Conservation (phyloP, 2,329 filamentous ascomycete genomes). For the Stenocarpella maydis region DNA sequence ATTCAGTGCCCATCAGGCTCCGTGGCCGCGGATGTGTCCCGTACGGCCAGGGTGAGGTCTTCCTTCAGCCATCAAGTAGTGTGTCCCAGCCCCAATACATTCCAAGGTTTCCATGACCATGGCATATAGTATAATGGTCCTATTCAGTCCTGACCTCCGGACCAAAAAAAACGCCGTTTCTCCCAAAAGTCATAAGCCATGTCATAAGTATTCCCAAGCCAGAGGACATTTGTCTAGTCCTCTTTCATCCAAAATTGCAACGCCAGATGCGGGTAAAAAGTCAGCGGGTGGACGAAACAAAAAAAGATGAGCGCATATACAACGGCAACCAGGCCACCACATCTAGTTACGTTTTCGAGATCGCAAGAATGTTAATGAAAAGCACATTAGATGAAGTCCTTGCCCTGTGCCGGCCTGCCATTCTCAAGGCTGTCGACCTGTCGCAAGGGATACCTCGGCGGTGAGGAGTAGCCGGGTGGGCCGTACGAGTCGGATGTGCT, state of each 20-base stretch:
- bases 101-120: not conserved
- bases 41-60: not conserved
- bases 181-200: conserved; percentile 4
- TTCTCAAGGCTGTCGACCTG: conserved; percentile 14
- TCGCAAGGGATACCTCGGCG: not conserved
- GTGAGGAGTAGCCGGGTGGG: conserved; percentile 11
- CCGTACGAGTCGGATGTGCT: conserved; percentile 15
- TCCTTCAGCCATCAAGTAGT: not conserved
- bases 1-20: not conserved
- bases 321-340: not conserved
- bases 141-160: not conserved
- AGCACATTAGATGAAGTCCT: conserved; percentile 18
- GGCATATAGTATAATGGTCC: not conserved
- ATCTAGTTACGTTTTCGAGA: not conserved
- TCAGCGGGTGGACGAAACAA: not conserved
- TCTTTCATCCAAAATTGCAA: conserved; percentile 20
- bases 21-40: not conserved
- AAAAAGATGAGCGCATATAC: not conserved
- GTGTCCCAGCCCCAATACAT: not conserved
- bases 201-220: conserved; percentile 14
- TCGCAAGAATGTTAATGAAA: not conserved
- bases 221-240: conserved; percentile 25
- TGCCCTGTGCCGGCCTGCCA: conserved; percentile 11
- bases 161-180: conserved; percentile 14
- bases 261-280: conserved; percentile 6